Evolutionary conservation across 2,329 filamentous ascomycete genomes (phyloP).

Genomic region (Sarocladium brachiariae): DNA sequence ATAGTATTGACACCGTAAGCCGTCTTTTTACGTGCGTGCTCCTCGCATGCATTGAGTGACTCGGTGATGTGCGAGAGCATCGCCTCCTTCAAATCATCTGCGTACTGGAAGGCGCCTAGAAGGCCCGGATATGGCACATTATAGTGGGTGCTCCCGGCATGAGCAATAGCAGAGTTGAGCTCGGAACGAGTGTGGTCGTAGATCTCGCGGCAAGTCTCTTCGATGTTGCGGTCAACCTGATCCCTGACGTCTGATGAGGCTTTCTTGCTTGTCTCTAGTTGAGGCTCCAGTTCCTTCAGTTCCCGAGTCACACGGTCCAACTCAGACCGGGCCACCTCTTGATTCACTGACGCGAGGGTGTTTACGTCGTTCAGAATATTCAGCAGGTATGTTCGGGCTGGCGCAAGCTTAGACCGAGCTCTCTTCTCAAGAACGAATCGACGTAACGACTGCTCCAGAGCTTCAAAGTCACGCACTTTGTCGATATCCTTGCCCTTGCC

Average conservation of each 20-base stretch:
- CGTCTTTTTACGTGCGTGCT: conserved; percentile 72
- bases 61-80: conserved; percentile 85
- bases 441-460: conserved; percentile 79
- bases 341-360: conserved; percentile 77
- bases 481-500: conserved; percentile 84
- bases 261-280: conserved; percentile 76
- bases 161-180: conserved; percentile 66
- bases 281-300: conserved; percentile 74
- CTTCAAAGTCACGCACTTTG: conserved; percentile 83
- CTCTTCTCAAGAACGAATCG: conserved; percentile 95
- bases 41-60: conserved; percentile 73
- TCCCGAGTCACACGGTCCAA: conserved; percentile 76
- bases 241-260: conserved; percentile 75
- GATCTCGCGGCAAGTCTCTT: conserved; percentile 76
- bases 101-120: conserved; percentile 80
- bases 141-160: conserved; percentile 69
- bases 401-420: conserved; percentile 88
- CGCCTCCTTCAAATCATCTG: conserved; percentile 83
- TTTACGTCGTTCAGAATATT: conserved; percentile 88
- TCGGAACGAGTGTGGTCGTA: conserved; percentile 76
- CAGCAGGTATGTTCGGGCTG: conserved; percentile 88
- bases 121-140: conserved; percentile 83
- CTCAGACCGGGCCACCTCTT: conserved; percentile 78
- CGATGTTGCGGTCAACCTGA: conserved; percentile 72
- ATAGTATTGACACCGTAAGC: conserved; percentile 78